Evolutionary conservation across 2,329 filamentous ascomycete genomes (phyloP).

Genomic region (Aspergillus tamarii): DNA sequence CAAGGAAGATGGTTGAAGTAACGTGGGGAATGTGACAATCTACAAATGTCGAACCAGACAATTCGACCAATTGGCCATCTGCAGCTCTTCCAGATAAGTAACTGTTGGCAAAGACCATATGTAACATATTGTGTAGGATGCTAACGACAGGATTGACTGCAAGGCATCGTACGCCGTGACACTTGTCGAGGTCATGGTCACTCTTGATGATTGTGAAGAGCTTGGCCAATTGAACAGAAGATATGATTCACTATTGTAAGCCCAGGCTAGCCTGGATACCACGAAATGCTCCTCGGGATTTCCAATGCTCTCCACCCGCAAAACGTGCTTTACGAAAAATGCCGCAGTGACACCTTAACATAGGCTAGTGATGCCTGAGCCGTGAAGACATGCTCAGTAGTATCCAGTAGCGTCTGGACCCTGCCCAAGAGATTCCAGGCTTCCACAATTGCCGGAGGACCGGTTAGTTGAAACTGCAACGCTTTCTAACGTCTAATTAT

Average conservation of each 20-base stretch:
- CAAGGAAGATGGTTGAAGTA: slow-evolving; percentile 2
- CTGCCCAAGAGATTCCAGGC: background rate
- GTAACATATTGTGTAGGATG: background rate
- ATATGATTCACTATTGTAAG: background rate
- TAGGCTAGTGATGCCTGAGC: background rate
- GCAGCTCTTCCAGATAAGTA: background rate
- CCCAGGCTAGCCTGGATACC: background rate
- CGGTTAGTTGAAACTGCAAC: background rate
- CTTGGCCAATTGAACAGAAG: background rate
- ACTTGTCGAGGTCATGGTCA: background rate
- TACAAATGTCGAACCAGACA: background rate
- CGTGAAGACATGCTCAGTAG: background rate
- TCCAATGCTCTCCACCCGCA: background rate
- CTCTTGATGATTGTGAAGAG: background rate
- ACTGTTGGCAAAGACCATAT: background rate
- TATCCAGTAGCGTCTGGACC: background rate
- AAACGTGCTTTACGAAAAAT: background rate
- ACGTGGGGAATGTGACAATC: background rate
- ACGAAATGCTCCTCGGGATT: background rate
- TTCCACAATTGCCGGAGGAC: background rate
- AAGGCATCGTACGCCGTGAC: slow-evolving; percentile 1
- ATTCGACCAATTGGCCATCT: background rate
- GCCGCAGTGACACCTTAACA: slow-evolving; percentile 5
- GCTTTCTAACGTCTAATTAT: background rate
- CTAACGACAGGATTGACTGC: background rate